Evolutionary conservation across 306 rosid species (phyloP).

Genomic region (Fragaria ananassa): DNA sequence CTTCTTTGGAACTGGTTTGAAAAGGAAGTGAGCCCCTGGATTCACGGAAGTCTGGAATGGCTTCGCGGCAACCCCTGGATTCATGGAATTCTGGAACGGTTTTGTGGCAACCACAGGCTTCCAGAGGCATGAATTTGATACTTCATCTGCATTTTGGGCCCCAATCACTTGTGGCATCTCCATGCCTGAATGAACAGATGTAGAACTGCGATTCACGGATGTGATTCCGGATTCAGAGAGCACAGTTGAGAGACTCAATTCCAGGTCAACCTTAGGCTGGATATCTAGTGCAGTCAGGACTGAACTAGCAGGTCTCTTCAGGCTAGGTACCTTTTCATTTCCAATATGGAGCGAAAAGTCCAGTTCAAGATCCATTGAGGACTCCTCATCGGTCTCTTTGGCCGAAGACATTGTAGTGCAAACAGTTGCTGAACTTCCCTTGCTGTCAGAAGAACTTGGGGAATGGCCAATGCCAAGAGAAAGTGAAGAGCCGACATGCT

Average conservation of each 20-base stretch:
- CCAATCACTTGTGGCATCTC: constrained; percentile 39
- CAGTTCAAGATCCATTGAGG: constrained; percentile 76
- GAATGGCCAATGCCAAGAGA: constrained; percentile 79
- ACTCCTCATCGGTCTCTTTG: constrained; percentile 82
- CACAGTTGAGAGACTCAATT: constrained; percentile 75
- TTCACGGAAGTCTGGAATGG: constrained; percentile 34
- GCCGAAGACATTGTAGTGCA: constrained; percentile 84
- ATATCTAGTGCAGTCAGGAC: constrained; percentile 36
- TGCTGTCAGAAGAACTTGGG: constrained; percentile 81
- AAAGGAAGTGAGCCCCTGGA: constrained; percentile 34
- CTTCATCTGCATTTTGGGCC: constrained; percentile 57
- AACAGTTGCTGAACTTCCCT: constrained; percentile 82
- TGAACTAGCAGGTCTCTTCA: constrained; percentile 40
- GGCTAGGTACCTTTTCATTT: constrained; percentile 55
- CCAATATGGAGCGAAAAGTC: constrained; percentile 72
- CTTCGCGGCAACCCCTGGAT: constrained; percentile 29
- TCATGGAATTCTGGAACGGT: neutral
- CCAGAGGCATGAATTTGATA: constrained; percentile 60
- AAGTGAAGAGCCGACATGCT: constrained; percentile 58
- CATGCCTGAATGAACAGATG: constrained; percentile 43
- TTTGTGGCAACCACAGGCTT: constrained; percentile 29
- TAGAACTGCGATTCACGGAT: constrained; percentile 39
- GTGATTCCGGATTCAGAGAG: constrained; percentile 71
- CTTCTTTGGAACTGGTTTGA: constrained; percentile 42
- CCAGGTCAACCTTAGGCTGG: constrained; percentile 66